These are phyloP conservation scores for Aureobasidium sp. DNA, from an alignment of 2,329 filamentous ascomycete species.

Conservation along the genomic window DNA sequence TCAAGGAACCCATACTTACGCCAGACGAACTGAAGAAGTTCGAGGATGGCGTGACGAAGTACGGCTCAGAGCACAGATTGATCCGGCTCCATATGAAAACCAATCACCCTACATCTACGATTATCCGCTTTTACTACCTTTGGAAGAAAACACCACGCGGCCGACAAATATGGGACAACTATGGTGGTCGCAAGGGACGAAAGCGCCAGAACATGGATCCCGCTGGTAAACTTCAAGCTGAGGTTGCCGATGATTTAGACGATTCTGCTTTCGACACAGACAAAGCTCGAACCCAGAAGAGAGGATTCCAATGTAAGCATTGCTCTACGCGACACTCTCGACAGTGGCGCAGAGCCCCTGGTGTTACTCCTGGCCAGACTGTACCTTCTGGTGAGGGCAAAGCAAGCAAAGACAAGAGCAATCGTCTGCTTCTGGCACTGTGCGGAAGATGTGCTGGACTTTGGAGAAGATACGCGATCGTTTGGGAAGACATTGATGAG, in stretches of 20 bases:
- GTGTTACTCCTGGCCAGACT: conserved; percentile 60
- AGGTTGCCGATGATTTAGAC: conserved; percentile 84
- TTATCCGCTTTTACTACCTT: conserved; percentile 91
- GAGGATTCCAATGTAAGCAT: conserved; percentile 88
- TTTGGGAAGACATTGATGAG: conserved; percentile 91
- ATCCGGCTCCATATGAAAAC: conserved; percentile 82
- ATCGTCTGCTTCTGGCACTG: conserved; percentile 68
- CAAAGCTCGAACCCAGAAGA: conserved; percentile 72
- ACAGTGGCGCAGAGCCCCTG: conserved; percentile 87
- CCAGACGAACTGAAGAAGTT: conserved; percentile 79
- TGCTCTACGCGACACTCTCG: conserved; percentile 71
- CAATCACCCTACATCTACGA: conserved; percentile 59
- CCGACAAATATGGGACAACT: conserved; percentile 82
- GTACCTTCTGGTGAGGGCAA: conserved; percentile 59
- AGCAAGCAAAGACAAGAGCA: conserved; percentile 62
- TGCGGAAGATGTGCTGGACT: conserved; percentile 85
- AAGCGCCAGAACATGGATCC: conserved; percentile 48
- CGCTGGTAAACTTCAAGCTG: conserved; percentile 72
- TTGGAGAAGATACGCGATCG: conserved; percentile 92
- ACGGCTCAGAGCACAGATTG: conserved; percentile 77
- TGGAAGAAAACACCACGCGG: conserved; percentile 94
- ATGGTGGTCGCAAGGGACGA: conserved; percentile 77
- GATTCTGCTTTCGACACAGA: conserved; percentile 92
- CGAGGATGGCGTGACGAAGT: conserved; percentile 82
- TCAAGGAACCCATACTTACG: conserved; percentile 77